Evolutionary conservation across 2,329 filamentous ascomycete species (phyloP), one percentile per base, ranked within the genome.

Genomic region (Neofusicoccum cordaticola): DNA sequence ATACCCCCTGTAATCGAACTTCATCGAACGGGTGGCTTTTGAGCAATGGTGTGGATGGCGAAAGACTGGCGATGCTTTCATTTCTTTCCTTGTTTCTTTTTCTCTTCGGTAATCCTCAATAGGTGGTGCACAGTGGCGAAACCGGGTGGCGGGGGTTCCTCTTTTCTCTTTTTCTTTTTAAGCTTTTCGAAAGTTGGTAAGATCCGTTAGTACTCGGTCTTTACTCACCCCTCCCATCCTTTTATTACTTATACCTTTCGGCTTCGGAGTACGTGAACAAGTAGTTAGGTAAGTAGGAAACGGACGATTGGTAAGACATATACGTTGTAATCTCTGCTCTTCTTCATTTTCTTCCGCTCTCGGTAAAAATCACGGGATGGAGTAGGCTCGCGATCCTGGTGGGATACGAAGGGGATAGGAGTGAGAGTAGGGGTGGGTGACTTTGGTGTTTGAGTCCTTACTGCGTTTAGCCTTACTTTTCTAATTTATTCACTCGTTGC

Each of bases 1-100:
- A 60, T 60, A 60, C 47, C 56, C 56, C 56, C 56, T 60, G n/a
- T 37, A 60, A 60, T 17, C 22, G 27, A 34, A 31, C 22, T 44
- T 58, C 41, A 41, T 53, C 17, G 22, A 44, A 5, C 41, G 11
- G 22, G 41, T 13, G 22, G 53, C 41, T 47, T 37, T 27, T 60
- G n/a, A 37, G 42, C 9, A 34, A 37, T n/a, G n/a, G 27, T 12
- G 31, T 35, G 42, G 56, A 22, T 15, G 56, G 56, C 56, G 56
- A 60, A 60, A 58, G 41, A 58, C 13, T 35, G 53, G 41, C 53
- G 39, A 45, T 31, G 19, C 4, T 58, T 47, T 58, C 15, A 19
- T 17, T 22, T 7, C n/a, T 47, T 22, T 60, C 42, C 15, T 44
- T 47, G 17, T 22, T 12, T 22, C n/a, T 22, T 39, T 15, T 17